These are phyloP conservation scores for Gleditsia sinensis DNA, from an alignment of 306 rosid species.

Conservation along the genomic window DNA sequence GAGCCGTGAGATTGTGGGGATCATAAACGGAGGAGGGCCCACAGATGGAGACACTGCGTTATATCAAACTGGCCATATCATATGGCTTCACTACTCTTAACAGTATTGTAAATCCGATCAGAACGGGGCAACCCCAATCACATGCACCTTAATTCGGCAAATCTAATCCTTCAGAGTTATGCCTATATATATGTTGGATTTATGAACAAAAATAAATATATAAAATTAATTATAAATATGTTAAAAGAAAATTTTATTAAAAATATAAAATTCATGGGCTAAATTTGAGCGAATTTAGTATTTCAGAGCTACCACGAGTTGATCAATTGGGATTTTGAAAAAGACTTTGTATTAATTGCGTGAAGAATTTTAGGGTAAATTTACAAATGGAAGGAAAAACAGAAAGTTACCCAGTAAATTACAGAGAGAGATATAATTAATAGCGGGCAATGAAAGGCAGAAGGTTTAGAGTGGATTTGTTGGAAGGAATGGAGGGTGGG, in stretches of 20 bases:
- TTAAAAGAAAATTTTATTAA: no score
- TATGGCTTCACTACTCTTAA: constrained; percentile 38
- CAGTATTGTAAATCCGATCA: constrained; percentile 31
- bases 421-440: no score
- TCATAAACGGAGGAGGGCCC: not conserved
- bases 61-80: constrained; percentile 25
- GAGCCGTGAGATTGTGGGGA: not conserved
- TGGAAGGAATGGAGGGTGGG: constrained; percentile 41
- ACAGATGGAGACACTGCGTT: not conserved
- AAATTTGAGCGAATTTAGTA: no score
- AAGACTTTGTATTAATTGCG: no score
- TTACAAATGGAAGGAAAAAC: rapidly evolving
- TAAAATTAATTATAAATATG: no score
- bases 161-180: not conserved
- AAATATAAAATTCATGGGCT: no score
- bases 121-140: constrained; percentile 27
- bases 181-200: no score
- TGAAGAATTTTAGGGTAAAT: no score
- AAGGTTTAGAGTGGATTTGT: constrained; percentile 39
- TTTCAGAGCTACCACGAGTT: no score
- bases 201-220: no score
- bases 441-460: not conserved
- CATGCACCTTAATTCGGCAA: constrained; percentile 8
- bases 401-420: not conserved
- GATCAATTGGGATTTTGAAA: no score